Evolutionary conservation across 208 protist genomes (phyloP).

Genomic region (Wallacemonas rigidus): DNA sequence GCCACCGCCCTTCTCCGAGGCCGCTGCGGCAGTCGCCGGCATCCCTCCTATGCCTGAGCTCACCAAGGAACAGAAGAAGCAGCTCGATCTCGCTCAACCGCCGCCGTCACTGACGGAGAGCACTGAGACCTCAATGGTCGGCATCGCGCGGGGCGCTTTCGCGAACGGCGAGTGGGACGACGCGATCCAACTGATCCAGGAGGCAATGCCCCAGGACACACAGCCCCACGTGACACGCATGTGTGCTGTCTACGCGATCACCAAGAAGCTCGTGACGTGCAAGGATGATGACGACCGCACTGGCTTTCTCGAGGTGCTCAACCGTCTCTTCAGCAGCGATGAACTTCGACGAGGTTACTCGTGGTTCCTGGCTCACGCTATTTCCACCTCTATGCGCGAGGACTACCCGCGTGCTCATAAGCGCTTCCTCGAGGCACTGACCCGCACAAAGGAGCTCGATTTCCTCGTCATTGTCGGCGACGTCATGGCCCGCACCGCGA

Average conservation of each 20-base stretch:
- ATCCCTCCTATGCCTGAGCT: slow-evolving; percentile 19
- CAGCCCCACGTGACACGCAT: slow-evolving; percentile 45
- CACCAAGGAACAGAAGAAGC: slow-evolving; percentile 70
- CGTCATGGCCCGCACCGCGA: slow-evolving; percentile 78
- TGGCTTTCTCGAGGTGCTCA: slow-evolving; percentile 46
- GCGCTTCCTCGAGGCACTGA: slow-evolving; percentile 61
- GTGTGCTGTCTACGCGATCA: slow-evolving; percentile 67
- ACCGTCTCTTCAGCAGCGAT: slow-evolving; percentile 51
- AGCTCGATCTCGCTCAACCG: slow-evolving; percentile 62
- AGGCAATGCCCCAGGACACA: slow-evolving; percentile 47
- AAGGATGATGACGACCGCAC: slow-evolving; percentile 51
- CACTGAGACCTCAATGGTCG: slow-evolving; percentile 52
- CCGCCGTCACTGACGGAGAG: slow-evolving; percentile 59
- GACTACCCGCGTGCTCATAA: slow-evolving; percentile 72
- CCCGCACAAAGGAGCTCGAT: slow-evolving; percentile 40
- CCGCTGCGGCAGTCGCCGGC: slow-evolving; percentile 21
- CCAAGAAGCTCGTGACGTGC: slow-evolving; percentile 48
- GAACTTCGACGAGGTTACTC: slow-evolving; percentile 71
- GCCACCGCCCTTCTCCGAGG: slow-evolving; percentile 18
- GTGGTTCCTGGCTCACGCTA: slow-evolving; percentile 74
- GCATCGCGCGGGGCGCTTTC: slow-evolving; percentile 58
- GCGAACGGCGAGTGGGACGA: slow-evolving; percentile 52
- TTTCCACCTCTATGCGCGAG: slow-evolving; percentile 55
- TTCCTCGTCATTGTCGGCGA: slow-evolving; percentile 61
- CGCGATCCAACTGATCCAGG: slow-evolving; percentile 34